Conservation (phyloP, 208 protist genomes). For the Leishmania tropica region DNA sequence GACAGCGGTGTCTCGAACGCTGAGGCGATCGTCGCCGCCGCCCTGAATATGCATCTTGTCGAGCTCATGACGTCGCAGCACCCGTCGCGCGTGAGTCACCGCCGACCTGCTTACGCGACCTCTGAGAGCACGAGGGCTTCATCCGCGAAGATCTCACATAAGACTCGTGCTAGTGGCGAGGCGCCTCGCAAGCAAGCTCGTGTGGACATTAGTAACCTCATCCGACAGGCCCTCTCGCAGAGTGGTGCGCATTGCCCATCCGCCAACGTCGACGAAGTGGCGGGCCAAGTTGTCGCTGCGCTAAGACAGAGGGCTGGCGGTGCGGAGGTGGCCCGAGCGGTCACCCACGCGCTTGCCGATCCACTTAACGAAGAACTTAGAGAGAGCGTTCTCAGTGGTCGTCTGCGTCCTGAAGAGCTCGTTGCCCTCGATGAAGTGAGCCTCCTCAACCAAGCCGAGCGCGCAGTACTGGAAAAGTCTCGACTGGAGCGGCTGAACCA, state of each 20-base stretch:
- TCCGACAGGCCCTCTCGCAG: constrained; percentile 20
- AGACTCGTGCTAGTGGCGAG: background rate
- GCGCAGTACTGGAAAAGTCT: constrained; percentile 29
- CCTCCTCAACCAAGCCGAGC: constrained; percentile 46
- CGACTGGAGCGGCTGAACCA: constrained; percentile 47
- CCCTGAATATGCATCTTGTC: constrained; percentile 18
- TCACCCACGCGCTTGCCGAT: constrained; percentile 53
- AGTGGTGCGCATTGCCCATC: background rate
- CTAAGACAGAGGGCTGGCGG: constrained; percentile 28
- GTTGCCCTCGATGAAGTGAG: constrained; percentile 45
- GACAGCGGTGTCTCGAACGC: constrained; percentile 10
- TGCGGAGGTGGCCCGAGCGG: constrained; percentile 34
- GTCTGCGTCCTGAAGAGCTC: constrained; percentile 26
- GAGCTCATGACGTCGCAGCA: constrained; percentile 7
- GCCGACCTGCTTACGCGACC: background rate
- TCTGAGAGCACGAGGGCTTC: background rate
- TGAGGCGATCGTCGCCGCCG: background rate
- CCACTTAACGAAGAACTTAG: constrained; percentile 56
- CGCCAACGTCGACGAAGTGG: constrained; percentile 14
- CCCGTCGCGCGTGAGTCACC: constrained; percentile 19
- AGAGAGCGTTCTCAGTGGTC: constrained; percentile 29
- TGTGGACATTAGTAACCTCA: constrained; percentile 17
- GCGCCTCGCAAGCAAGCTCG: constrained; percentile 14
- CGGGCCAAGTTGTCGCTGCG: constrained; percentile 27
- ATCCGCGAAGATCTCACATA: background rate